Base-by-base conservation (phyloP, 164 flowering plant species). In the Brasenia schreberi region DNA sequence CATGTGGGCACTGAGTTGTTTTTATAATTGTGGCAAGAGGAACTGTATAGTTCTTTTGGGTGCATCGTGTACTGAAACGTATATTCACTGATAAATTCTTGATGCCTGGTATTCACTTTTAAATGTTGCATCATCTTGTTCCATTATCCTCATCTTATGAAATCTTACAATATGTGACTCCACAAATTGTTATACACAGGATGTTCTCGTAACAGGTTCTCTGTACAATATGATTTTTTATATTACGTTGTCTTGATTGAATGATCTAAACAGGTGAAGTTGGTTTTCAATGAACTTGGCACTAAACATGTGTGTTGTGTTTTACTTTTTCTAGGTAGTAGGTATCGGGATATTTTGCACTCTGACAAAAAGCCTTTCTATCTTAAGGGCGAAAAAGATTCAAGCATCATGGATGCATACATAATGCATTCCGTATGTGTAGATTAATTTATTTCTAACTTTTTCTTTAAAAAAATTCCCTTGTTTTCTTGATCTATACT, bases 361-460 rank as follows among this genome's bases (percentile, higher is more conserved):
- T 77, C 79, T 60, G 83, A 87, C 81, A 91, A 94, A 82, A 94
- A 82, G 75, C 96, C 97, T 18, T 94, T 91, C 75, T 94, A 89
- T 77, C 79, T 73, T 66, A 89, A 79, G 77, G 97, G 99, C 65
- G 43, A 18, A 49, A 94, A 93, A 76, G 97, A 94, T 70, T 84
- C 85, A 43, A 81, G 78, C 73, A 68, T 81, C 70, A 84, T 87
- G 95, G 97, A 94, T 74, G 95, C 89, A 5, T 94, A 94, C 68
- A 67, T 91, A 43, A 84, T 89, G 83, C 99, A 89, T 78, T 75
- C 82, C 71, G 97, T 93, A 71, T 23, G 92, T 82, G 62, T 68
- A 42, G 49, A 59, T 66, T 59, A 33, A 60, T 27, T 11, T 18
- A 16, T 62, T 9, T 56, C 43, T 66, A 10, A 39, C 5, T 23